Percentiles rank a stretch among this genome's conserved stretches.
phyloP scores from a whole-genome alignment of 140 eudicot genomes.

The Anethum foeniculum region DNA sequence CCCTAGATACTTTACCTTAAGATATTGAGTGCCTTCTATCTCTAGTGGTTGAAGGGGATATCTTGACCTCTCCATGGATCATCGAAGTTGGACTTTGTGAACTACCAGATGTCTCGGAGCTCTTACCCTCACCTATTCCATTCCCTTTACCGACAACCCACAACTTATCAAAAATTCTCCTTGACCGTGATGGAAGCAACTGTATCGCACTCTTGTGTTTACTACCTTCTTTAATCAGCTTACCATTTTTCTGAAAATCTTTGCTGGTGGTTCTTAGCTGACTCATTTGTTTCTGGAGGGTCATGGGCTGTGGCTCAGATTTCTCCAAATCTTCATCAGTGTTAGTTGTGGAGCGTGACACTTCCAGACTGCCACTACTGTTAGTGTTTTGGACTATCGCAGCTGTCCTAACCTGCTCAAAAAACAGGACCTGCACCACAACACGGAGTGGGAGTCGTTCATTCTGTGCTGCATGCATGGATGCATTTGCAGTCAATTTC shows the following conservation, averaged over 20 bases:
- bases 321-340: conserved; percentile 43
- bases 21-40: conserved; percentile 78
- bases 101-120: conserved; percentile 77
- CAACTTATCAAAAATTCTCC: conserved; percentile 67
- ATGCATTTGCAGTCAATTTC: conserved; percentile 53
- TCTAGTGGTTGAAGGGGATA: conserved; percentile 52
- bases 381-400: conserved; percentile 26
- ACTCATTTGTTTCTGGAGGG: conserved; percentile 44
- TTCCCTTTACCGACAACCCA: conserved; percentile 58
- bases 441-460: conserved; percentile 73
- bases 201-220: conserved; percentile 37
- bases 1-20: conserved; percentile 12
- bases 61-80: conserved; percentile 40
- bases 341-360: conserved; percentile 20
- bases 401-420: conserved; percentile 64
- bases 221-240: conserved; percentile 30
- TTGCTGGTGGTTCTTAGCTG: conserved; percentile 44
- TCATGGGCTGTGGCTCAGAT: conserved; percentile 32
- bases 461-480: conserved; percentile 81
- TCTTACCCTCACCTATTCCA: conserved; percentile 46
- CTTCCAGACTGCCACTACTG: conserved; percentile 16
- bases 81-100: conserved; percentile 53
- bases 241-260: conserved; percentile 21
- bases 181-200: conserved; percentile 71
- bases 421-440: conserved; percentile 75